phyloP scores from a whole-genome alignment of 306 rosid species.

The Cicer pinnatifidum region DNA sequence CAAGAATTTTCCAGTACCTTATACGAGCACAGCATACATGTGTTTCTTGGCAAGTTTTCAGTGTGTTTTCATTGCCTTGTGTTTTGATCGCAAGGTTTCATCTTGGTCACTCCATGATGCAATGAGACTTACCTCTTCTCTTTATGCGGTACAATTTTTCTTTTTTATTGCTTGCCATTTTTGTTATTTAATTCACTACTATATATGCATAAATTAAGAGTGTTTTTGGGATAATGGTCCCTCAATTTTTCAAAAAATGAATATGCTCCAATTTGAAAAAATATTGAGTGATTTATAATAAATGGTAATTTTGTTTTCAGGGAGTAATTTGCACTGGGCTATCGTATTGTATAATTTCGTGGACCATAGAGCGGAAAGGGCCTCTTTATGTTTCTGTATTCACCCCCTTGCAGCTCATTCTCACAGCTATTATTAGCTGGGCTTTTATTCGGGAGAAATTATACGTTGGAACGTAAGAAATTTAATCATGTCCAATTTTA shows the following conservation, averaged over 20 bases:
- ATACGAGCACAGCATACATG: slow-evolving; percentile 67
- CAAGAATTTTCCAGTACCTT: slow-evolving; percentile 74
- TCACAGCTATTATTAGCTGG: slow-evolving; percentile 80
- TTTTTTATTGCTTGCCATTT: too few species aligned
- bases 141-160: slow-evolving; percentile 57
- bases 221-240: too few species aligned
- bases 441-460: slow-evolving; percentile 66
- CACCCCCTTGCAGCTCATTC: slow-evolving; percentile 67
- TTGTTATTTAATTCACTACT: too few species aligned
- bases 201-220: too few species aligned
- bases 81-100: slow-evolving; percentile 49
- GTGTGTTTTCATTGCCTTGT: slow-evolving; percentile 62
- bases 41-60: slow-evolving; percentile 64
- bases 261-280: too few species aligned
- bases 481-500: not conserved
- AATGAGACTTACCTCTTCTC: slow-evolving; percentile 55
- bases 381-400: slow-evolving; percentile 76
- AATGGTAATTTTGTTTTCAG: slow-evolving; percentile 47
- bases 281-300: not conserved
- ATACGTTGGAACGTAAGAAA: slow-evolving; percentile 84
- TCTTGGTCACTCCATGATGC: slow-evolving; percentile 65
- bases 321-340: slow-evolving; percentile 74
- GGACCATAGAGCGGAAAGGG: slow-evolving; percentile 84
- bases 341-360: slow-evolving; percentile 63
- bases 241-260: too few species aligned